Evolutionary conservation across 108 stramenopile genomes (phyloP), one percentile per base, ranked within the genome.

Genomic region (Cyclostephanos invisitatus): DNA sequence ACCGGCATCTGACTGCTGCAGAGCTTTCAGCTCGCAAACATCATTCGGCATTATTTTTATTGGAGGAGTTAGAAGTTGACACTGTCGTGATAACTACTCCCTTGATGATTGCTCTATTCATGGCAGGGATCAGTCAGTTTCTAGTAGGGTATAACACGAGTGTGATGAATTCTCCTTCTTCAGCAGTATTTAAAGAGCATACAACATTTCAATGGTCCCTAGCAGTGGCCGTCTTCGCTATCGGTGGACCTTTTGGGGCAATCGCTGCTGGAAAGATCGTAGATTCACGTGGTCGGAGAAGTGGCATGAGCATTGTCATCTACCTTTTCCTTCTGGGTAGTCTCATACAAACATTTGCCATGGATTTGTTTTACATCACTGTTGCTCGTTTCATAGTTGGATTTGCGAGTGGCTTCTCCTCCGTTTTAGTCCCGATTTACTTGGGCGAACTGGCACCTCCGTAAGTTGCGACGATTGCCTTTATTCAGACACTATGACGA

Each of bases 171-270:
- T 81, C 89, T 50, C 86, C 88, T 28, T 80, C 72, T 47, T 84
- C 81, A 12, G 87, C 84, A 22, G 88, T 90, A 0, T 94, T 94
- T 68, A 85, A 86, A 27, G 89, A 83, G 3, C 89, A 91, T 67
- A 78, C 83, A 10, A 90, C 89, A 2, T 72, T 68, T 17, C 18
- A 67, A 36, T 96, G 93, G 93, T 79, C 88, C 1, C 21, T 91
- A 42, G 90, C 90, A 22, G 91, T 95, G 20, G 77, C 87, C n/a
- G 87, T 87, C 9, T 90, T 92, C 80, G 73, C 88, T 48, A 67
- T 92, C 21, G 96, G 91, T 61, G 96, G 93, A 29, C 89, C 92
- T 1, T 85, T 91, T 66, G 95, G 92, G 15, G 85, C 90, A 5
- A 67, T 77, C 14, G 53, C 78, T 49, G 89, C 86, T 35, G 87